Evolutionary conservation across 345 rosid genomes (phyloP).

Genomic region (Pseudoturritis turrita): DNA sequence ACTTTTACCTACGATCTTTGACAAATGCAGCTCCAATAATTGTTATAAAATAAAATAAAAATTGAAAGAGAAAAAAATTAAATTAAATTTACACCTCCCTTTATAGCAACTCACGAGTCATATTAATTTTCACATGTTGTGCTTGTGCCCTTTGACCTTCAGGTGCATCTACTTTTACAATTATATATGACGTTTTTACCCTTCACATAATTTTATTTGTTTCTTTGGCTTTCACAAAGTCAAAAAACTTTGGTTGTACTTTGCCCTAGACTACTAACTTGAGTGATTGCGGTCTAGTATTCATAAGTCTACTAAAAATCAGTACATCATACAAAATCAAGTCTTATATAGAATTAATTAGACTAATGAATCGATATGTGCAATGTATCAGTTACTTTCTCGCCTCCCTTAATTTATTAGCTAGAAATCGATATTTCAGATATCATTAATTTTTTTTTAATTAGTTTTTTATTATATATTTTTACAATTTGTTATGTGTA

Average conservation of each 20-base stretch:
- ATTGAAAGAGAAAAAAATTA: not conserved
- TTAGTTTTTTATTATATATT: too few species aligned
- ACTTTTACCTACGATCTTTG: slow-evolving; percentile 32
- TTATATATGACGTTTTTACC: slow-evolving; percentile 1
- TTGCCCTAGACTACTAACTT: too few species aligned
- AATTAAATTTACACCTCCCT: not conserved
- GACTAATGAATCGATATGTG: too few species aligned
- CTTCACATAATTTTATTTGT: not conserved
- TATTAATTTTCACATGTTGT: slow-evolving; percentile 28
- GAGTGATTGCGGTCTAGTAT: too few species aligned
- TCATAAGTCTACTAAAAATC: too few species aligned
- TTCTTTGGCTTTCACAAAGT: slow-evolving; percentile 1
- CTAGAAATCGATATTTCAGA: too few species aligned
- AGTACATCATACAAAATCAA: too few species aligned
- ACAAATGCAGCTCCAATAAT: slow-evolving; percentile 28
- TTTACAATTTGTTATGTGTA: not conserved
- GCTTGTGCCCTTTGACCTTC: slow-evolving; percentile 32
- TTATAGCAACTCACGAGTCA: slow-evolving; percentile 19
- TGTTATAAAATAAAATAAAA: not conserved
- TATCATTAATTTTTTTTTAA: too few species aligned
- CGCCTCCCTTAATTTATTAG: too few species aligned
- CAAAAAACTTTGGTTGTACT: slow-evolving; percentile 8
- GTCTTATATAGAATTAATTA: too few species aligned
- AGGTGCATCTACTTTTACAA: not conserved
- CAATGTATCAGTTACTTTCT: too few species aligned